These are phyloP conservation scores for Mycena sp. DNA, from an alignment of 1,284 basidiomycete species.

Conservation along the genomic window DNA sequence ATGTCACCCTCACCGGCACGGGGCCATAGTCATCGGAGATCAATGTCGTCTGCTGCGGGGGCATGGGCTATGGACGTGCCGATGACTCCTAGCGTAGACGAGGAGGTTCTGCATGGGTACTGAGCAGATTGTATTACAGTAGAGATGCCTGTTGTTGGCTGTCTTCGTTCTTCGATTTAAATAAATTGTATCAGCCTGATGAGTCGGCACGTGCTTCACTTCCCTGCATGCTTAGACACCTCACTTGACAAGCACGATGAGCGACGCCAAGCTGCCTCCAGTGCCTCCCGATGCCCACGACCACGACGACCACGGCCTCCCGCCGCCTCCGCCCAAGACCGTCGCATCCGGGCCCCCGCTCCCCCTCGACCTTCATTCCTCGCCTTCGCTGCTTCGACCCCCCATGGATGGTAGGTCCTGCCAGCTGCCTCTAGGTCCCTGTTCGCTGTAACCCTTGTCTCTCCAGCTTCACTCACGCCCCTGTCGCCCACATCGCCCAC, in stretches of 20 bases:
- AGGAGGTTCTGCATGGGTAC: conserved; percentile 11
- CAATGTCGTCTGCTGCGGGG: conserved; percentile 18
- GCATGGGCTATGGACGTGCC: conserved; percentile 31
- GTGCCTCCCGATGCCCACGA: neutral
- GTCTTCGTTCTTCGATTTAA: no score
- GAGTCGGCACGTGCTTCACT: no score
- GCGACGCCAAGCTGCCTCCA: neutral
- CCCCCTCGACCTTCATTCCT: conserved; percentile 20
- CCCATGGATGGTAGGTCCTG: conserved; percentile 12
- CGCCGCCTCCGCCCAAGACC: conserved; percentile 25
- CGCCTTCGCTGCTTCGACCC: neutral
- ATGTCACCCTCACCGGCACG: conserved; percentile 28
- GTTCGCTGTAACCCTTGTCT: neutral
- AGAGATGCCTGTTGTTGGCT: no score
- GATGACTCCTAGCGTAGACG: conserved; percentile 24
- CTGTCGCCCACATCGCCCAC: conserved; percentile 46
- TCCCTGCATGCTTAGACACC: no score
- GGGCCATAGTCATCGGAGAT: conserved; percentile 8
- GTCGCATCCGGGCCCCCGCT: neutral
- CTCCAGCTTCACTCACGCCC: conserved; percentile 43
- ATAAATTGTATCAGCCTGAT: no score
- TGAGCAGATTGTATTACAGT: conserved; percentile 20
- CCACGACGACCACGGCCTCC: neutral
- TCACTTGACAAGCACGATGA: conserved; percentile 8
- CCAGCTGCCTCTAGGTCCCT: neutral